phyloP scores from a whole-genome alignment of 2,329 filamentous ascomycete species.

The Xylaria sp. region DNA sequence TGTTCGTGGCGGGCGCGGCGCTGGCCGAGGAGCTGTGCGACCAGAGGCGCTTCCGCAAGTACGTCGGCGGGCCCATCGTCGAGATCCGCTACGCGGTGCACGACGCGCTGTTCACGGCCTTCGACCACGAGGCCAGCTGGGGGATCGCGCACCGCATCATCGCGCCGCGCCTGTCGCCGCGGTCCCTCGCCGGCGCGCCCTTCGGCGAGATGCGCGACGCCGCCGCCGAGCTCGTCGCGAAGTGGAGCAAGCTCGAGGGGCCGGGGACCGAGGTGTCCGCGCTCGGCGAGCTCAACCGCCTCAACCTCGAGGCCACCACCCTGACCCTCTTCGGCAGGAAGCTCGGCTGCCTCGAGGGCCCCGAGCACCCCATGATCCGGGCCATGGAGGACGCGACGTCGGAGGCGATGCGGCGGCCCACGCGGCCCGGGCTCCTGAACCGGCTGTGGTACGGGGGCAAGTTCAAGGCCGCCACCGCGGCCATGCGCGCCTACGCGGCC shows the following conservation, averaged over 20 bases:
- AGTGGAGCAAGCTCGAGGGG: constrained; percentile 49
- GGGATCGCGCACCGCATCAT: constrained; percentile 56
- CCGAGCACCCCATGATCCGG: constrained; percentile 51
- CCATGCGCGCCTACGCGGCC: constrained; percentile 57
- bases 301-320: constrained; percentile 56
- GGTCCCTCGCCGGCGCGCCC: constrained; percentile 36
- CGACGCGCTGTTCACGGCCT: constrained; percentile 57
- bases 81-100: constrained; percentile 55
- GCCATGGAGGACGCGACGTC: constrained; percentile 59
- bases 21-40: constrained; percentile 52
- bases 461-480: constrained; percentile 55
- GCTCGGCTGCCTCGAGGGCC: constrained; percentile 49
- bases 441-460: constrained; percentile 55
- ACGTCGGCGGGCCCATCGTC: constrained; percentile 54
- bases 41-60: constrained; percentile 57
- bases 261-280: constrained; percentile 46
- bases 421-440: constrained; percentile 54
- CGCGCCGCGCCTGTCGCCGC: constrained; percentile 46
- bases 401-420: constrained; percentile 59
- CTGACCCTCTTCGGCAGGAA: constrained; percentile 55
- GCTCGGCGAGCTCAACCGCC: constrained; percentile 53
- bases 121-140: constrained; percentile 51
- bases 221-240: constrained; percentile 51
- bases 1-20: constrained; percentile 46
- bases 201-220: constrained; percentile 54